phyloP scores from a whole-genome alignment of 1,284 basidiomycete genomes.

The Pseudozyma tsukubaensis region DNA sequence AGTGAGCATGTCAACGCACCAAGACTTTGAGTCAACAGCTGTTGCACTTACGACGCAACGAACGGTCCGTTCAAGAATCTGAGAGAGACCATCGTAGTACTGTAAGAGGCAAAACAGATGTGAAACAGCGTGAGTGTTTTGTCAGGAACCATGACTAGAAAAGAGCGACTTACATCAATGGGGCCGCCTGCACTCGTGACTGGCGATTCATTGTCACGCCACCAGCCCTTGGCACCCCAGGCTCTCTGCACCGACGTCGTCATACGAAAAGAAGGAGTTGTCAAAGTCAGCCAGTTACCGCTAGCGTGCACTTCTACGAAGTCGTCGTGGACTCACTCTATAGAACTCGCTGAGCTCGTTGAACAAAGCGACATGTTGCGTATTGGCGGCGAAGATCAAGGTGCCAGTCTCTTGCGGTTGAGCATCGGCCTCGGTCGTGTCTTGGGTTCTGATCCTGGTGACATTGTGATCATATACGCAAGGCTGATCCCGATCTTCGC shows the following conservation, averaged over 20 bases:
- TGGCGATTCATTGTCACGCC: not conserved
- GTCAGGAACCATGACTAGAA: not conserved
- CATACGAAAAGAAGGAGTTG: not conserved
- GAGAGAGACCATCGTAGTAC: constrained; percentile 28
- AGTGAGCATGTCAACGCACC: not conserved
- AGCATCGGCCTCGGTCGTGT: not conserved
- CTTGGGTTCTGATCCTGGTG: constrained; percentile 1
- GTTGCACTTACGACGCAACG: constrained; percentile 15
- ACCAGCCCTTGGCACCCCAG: not conserved
- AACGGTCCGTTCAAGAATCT: constrained; percentile 17
- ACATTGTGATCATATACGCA: constrained; percentile 25
- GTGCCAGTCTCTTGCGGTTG: not conserved
- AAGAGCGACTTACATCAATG: not conserved
- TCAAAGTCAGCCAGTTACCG: not conserved
- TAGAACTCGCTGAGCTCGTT: constrained; percentile 14
- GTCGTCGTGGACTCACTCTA: constrained; percentile 10
- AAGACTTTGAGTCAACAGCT: not conserved
- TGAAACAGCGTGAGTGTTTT: not conserved
- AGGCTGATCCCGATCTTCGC: constrained; percentile 23
- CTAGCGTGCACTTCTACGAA: not conserved
- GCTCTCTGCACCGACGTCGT: not conserved
- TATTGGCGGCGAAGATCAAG: constrained; percentile 5
- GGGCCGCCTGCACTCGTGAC: too few species aligned
- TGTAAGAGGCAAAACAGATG: not conserved
- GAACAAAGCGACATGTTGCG: constrained; percentile 3